Evolutionary conservation across 192 early-diverging fungal species (phyloP), one percentile per base, ranked within the genome.

Genomic region (Linnemannia zychae): DNA sequence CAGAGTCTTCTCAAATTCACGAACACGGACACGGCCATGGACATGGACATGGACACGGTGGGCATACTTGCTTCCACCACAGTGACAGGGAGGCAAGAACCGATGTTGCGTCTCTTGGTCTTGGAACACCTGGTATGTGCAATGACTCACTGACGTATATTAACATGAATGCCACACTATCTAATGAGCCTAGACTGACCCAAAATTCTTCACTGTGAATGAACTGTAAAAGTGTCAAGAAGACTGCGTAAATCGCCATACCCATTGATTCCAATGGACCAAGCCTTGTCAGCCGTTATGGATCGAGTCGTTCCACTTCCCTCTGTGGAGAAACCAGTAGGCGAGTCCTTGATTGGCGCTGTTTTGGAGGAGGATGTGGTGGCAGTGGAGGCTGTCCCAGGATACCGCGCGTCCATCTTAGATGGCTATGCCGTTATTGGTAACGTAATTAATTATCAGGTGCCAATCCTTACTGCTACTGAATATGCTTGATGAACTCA

Each of bases 391-490:
- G 84, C 91, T 53, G 96, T 99, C 2, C 98, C 98, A 4, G 95
- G 88, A 15, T 98, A 95, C 79, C 91, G 93, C 3, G 97, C 98
- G 15, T 95, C 96, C 0, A 93, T 97, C 38, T 93, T 99, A 40
- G 98, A 99, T 88, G 98, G 98, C 18, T 99, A 99, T 86, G 97
- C 98, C 2, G 95, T 99, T 48, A 80, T 94, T 78, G 88, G 94
- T 95, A 92, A 77, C 75, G 94, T 94, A 92, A 77, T 74, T 28
- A 28, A 44, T 74, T 66, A 9, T 33, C n/a, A 3, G 20, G 7
- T 37, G 22, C 24, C 0, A 31, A 49, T 11, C 9, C 28, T 31
- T 9, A 31, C 28, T 9, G 24, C 24, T 31, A n/a, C 2, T 57
- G n/a, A 2, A 24, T 24, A 4, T 15, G 24, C 0, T 63, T 31